Evolutionary conservation across 2,329 filamentous ascomycete genomes (phyloP), one percentile per base, ranked within the genome.

Genomic region (Epicoccum nigrum): DNA sequence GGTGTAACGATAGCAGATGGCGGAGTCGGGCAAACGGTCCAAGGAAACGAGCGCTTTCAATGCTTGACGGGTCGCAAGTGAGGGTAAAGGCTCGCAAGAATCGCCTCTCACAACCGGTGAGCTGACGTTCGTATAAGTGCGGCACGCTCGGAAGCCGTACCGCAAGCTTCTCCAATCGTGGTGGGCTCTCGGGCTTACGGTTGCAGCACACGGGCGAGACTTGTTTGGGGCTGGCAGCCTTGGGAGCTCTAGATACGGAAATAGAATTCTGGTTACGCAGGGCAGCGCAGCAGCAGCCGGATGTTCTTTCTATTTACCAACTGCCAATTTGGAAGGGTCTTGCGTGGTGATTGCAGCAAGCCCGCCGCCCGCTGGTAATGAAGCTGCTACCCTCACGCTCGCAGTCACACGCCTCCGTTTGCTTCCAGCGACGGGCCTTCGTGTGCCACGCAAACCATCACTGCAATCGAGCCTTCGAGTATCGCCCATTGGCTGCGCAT

Each of bases 161-260:
- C 3, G 31, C 28, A 23, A 7, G 16, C 13, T 12, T 38, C 21
- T 44, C 38, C 27, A 47, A 34, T 43, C 16, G 43, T 15, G 16
- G 38, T 30, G 38, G 44, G 33, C 43, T 38, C 23, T 52, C 43
- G 49, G 49, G 49, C 39, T 47, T 47, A 52, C 33, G 28, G 13
- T 30, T 41, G 38, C 38, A 37, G 25, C 23, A 17, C 15, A 25
- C 34, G 28, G 23, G 43, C 25, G 25, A 33, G n/a, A 17, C 35
- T 15, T n/a, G n/a, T 33, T 8, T 28, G 28, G 27, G n/a, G 33
- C 8, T 28, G 35, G 33, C 33, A 30, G 38, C 39, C 28, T 47
- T 27, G 27, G 31, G 17, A 11, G 11, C 28, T 47, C 20, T 32
- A 39, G 28, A 34, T 3, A 23, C 43, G 42, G 37, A 11, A 42